Base-by-base conservation (phyloP, 257 asterid genomes). In the Paraleonurus japonicus region DNA sequence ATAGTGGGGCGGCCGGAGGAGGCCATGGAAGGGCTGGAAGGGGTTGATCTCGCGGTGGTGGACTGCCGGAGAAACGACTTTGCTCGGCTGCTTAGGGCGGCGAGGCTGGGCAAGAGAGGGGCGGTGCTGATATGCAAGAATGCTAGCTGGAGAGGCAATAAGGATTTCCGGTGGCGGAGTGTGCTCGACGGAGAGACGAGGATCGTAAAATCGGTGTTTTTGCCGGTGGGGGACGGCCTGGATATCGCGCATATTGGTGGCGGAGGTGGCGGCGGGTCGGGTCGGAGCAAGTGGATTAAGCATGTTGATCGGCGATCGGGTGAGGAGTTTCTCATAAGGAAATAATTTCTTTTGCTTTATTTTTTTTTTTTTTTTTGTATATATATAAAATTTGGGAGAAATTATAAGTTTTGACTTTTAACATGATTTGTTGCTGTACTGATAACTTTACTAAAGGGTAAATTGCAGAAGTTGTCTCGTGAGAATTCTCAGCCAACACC, bases 191-290 rank as follows among this genome's bases (percentile, higher is more conserved):
- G 83, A 13, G 73, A 66, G 70, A 66, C 84, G 71, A 86, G 96
- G 77, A 83, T 94, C 3, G 97, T 89, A 22, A 76, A 95, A 1
- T 81, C 92, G 7, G 95, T 89, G 61, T 80, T 86, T 69, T 30
- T 94, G 77, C 98, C 98, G 9, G 98, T 90, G 66, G 98, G 97
- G 54, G 76, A 89, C 35, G 97, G 98, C 2, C 39, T 93, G 59
- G 92, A 93, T 50, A 85, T 90, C 3, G 97, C 89, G 0, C 92
- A 93, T 77, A 79, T 92, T 0, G 97, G 96, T 0, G 92, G 90
- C 5, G 47, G 84, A 10, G 78, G 60, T 1, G 33, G 64, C 0
- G 77, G 57, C 6, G 68, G 22, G 50, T 60, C 0, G 50, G 75
- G 82, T 0, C 26, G 45, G 59, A 82, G 90, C 22, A 59, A 84